phyloP scores from a whole-genome alignment of 2,329 filamentous ascomycete species.

The Alternaria hordeiaustralica region DNA sequence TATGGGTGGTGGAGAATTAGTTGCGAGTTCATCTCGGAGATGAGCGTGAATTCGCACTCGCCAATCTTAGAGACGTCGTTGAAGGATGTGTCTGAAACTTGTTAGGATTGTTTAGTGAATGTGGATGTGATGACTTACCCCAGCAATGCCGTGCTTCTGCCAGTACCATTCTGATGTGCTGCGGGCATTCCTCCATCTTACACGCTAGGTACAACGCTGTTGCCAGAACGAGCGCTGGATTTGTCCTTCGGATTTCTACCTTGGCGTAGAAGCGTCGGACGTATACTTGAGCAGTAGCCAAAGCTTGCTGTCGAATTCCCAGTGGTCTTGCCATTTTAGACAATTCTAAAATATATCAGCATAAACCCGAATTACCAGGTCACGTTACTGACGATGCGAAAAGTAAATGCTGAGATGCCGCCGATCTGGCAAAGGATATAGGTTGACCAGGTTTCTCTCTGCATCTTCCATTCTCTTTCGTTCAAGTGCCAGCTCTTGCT shows the following conservation, averaged over 20 bases:
- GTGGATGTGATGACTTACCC: slow-evolving; percentile 29
- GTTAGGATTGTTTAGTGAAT: slow-evolving; percentile 9
- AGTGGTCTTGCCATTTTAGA: slow-evolving; percentile 84
- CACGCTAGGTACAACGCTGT: slow-evolving; percentile 94
- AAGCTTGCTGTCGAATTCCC: slow-evolving; percentile 83
- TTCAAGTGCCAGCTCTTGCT: slow-evolving; percentile 76
- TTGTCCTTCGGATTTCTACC: slow-evolving; percentile 89
- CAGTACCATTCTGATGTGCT: slow-evolving; percentile 91
- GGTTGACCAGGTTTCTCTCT: slow-evolving; percentile 74
- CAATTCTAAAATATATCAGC: slow-evolving; percentile 61
- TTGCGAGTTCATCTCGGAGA: slow-evolving; percentile 88
- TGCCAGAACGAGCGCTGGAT: slow-evolving; percentile 90
- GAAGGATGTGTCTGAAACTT: slow-evolving; percentile 40
- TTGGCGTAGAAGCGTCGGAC: slow-evolving; percentile 91
- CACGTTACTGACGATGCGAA: slow-evolving; percentile 72
- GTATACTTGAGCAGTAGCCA: slow-evolving; percentile 94
- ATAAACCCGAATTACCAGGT: background rate
- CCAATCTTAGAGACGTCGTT: slow-evolving; percentile 81
- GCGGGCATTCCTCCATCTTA: slow-evolving; percentile 97
- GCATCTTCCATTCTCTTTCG: slow-evolving; percentile 79
- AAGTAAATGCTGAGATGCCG: slow-evolving; percentile 90
- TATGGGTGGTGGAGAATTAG: slow-evolving; percentile 92
- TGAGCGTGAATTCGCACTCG: slow-evolving; percentile 92
- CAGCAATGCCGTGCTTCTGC: slow-evolving; percentile 79
- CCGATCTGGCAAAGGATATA: slow-evolving; percentile 81